Conservation (phyloP, 2,329 filamentous ascomycete species). For the Gaeumannomyces sp. region DNA sequence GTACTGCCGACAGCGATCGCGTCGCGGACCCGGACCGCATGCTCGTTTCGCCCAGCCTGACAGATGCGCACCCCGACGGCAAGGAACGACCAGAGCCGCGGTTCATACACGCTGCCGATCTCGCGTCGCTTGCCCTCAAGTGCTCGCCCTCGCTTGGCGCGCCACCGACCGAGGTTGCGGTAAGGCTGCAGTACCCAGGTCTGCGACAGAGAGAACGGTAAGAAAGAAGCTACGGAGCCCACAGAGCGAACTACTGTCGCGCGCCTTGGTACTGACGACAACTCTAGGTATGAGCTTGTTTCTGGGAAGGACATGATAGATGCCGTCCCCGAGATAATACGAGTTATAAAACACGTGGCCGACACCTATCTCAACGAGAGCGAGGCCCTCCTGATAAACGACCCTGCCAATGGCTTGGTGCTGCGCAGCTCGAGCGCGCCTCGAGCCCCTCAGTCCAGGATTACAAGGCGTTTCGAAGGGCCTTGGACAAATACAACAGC, state of each 20-base stretch:
- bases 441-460: slow-evolving; percentile 59
- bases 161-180: slow-evolving; percentile 46
- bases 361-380: slow-evolving; percentile 72
- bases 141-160: slow-evolving; percentile 45
- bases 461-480: slow-evolving; percentile 62
- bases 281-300: slow-evolving; percentile 62
- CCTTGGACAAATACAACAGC: slow-evolving; percentile 72
- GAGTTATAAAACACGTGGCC: slow-evolving; percentile 62
- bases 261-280: slow-evolving; percentile 12
- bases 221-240: neutral
- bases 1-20: slow-evolving; percentile 11
- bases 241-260: neutral
- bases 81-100: slow-evolving; percentile 27
- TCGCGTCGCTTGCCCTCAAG: slow-evolving; percentile 44
- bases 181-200: slow-evolving; percentile 82
- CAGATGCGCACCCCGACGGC: slow-evolving; percentile 42
- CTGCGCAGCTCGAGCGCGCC: slow-evolving; percentile 72
- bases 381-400: slow-evolving; percentile 60
- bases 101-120: slow-evolving; percentile 54
- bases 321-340: slow-evolving; percentile 66
- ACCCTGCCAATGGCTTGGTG: slow-evolving; percentile 67
- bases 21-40: slow-evolving; percentile 28
- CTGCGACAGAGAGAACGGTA: slow-evolving; percentile 27
- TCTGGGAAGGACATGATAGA: slow-evolving; percentile 74
- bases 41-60: slow-evolving; percentile 19